A percentile compares a stretch with the other conserved stretches of the same genome.
Evolutionary conservation across 805 yeast genomes (phyloP).

Genomic region (Myxozyma mucilagina): DNA sequence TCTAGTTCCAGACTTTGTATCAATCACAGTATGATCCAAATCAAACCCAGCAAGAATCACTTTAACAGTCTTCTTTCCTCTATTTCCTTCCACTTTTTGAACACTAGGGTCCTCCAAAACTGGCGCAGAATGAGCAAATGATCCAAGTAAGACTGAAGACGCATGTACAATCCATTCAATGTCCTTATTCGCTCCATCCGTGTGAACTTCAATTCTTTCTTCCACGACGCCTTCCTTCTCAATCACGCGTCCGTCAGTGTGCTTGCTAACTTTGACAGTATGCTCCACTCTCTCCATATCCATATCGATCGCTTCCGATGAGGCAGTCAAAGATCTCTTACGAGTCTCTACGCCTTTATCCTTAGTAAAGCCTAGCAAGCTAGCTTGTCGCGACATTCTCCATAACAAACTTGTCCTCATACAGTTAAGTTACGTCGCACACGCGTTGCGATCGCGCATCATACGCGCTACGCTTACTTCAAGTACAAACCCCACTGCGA

Average conservation of each 20-base stretch:
- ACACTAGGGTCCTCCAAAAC: neutral
- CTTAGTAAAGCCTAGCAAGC: neutral
- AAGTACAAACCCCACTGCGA: too few species aligned
- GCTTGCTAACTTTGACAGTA: neutral
- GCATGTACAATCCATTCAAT: slow-evolving; percentile 15
- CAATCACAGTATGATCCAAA: slow-evolving; percentile 75
- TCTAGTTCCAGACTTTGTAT: slow-evolving; percentile 60
- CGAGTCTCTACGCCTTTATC: neutral
- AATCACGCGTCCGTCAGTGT: neutral
- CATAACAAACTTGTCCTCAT: too few species aligned
- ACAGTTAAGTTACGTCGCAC: too few species aligned
- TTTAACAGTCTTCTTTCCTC: slow-evolving; percentile 1
- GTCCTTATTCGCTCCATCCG: neutral
- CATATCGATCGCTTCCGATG: neutral
- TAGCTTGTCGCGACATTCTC: neutral
- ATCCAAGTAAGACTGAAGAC: slow-evolving; percentile 16
- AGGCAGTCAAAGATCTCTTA: neutral
- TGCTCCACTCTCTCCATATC: neutral
- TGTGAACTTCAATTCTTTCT: neutral
- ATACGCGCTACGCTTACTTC: too few species aligned
- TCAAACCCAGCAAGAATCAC: slow-evolving; percentile 72
- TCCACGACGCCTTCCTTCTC: too few species aligned
- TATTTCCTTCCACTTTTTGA: neutral
- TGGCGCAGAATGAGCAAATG: neutral
- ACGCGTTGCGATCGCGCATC: too few species aligned